A percentile compares a stretch with the other conserved stretches of the same genome.
Evolutionary conservation across 352 stramenopile genomes (phyloP).

Genomic region (Globisporangium splendens): DNA sequence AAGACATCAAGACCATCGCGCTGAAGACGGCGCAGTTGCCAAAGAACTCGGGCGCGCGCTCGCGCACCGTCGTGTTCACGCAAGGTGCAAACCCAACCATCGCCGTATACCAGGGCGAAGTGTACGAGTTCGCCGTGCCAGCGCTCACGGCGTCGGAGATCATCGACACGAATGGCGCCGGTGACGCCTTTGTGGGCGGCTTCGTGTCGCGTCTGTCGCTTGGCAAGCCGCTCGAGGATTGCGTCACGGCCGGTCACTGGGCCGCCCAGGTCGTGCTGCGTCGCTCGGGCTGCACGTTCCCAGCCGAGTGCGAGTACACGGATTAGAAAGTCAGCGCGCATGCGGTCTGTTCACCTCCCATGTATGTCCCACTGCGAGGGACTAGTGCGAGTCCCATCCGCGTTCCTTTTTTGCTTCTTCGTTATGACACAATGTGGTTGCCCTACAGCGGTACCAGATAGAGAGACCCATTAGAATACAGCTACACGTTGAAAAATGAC

Average conservation of each 20-base stretch:
- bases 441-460: neutral
- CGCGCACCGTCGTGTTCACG: slow-evolving; percentile 97
- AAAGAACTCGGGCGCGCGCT: slow-evolving; percentile 90
- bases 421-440: too few relatives aligned
- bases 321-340: slow-evolving; percentile 34
- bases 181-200: slow-evolving; percentile 98
- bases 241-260: slow-evolving; percentile 96
- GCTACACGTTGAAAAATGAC: too few relatives aligned
- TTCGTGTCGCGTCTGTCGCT: slow-evolving; percentile 94
- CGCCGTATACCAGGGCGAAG: slow-evolving; percentile 93
- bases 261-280: slow-evolving; percentile 97
- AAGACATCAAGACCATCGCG: slow-evolving; percentile 88
- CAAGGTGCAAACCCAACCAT: slow-evolving; percentile 95
- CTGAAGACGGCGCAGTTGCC: slow-evolving; percentile 91
- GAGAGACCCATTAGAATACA: neutral
- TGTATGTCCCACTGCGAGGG: slow-evolving; percentile 7
- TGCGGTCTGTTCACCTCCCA: neutral
- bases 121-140: slow-evolving; percentile 91
- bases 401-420: slow-evolving; percentile 9
- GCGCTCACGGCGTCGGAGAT: slow-evolving; percentile 87
- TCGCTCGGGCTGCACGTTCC: slow-evolving; percentile 95
- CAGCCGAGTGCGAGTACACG: slow-evolving; percentile 89
- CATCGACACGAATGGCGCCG: slow-evolving; percentile 99
- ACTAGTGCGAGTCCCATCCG: slow-evolving; percentile 33
- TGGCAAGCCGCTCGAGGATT: slow-evolving; percentile 85